phyloP scores from a whole-genome alignment of 345 rosid species.

The Kernera saxatilis region DNA sequence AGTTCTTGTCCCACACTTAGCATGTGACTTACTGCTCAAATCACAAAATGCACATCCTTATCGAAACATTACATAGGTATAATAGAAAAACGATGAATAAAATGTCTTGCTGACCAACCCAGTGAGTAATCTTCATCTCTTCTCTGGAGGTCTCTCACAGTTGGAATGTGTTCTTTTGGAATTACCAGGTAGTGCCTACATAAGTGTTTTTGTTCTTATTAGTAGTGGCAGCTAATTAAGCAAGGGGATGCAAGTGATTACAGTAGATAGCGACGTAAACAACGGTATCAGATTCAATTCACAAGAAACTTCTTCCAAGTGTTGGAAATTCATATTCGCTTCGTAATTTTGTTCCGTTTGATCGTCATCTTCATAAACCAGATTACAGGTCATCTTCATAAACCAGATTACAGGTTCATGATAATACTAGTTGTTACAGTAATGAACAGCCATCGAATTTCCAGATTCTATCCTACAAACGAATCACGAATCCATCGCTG shows the following conservation, averaged over 20 bases:
- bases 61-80: neutral
- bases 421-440: neutral
- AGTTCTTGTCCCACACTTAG: constrained; percentile 64
- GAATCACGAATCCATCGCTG: neutral
- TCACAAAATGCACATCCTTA: neutral
- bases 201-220: neutral
- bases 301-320: neutral
- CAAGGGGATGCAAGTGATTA: neutral
- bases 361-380: neutral
- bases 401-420: neutral
- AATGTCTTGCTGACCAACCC: constrained; percentile 31
- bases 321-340: neutral
- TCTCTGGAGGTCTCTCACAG: constrained; percentile 58
- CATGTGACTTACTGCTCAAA: constrained; percentile 65
- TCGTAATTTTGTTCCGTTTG: neutral
- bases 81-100: neutral
- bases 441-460: neutral
- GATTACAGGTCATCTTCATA: neutral
- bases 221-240: neutral
- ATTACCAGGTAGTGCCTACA: constrained; percentile 82
- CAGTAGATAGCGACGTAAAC: neutral
- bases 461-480: neutral
- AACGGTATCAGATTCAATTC: neutral
- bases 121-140: constrained; percentile 65
- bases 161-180: constrained; percentile 70